These are phyloP conservation scores for Penicillium malachiteum DNA, from an alignment of 495 filamentous ascomycete genomes.

Conservation along the genomic window DNA sequence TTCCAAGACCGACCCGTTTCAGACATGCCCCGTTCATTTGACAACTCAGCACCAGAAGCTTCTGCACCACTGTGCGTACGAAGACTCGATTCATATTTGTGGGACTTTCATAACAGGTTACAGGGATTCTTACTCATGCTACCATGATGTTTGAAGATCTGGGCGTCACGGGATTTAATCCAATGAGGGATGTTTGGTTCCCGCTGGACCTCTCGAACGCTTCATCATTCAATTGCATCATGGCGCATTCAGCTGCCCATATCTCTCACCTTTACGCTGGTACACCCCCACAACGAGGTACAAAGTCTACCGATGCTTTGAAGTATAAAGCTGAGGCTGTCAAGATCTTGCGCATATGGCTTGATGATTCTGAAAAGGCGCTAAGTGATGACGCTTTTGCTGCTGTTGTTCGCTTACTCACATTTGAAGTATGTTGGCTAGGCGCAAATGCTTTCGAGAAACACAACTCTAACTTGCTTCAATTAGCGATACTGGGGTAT, in stretches of 20 bases:
- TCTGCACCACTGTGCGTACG: slow-evolving; percentile 25
- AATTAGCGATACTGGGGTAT: slow-evolving; percentile 31
- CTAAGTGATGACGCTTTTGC: slow-evolving; percentile 29
- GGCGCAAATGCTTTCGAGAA: not conserved
- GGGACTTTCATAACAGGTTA: not conserved
- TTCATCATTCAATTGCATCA: slow-evolving; percentile 30
- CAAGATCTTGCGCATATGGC: slow-evolving; percentile 21
- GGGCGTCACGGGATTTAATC: slow-evolving; percentile 24
- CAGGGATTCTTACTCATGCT: slow-evolving; percentile 30
- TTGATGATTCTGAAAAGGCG: slow-evolving; percentile 22
- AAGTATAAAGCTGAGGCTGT: slow-evolving; percentile 27
- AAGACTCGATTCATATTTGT: not conserved
- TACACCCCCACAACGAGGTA: slow-evolving; percentile 13
- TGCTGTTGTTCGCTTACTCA: slow-evolving; percentile 27
- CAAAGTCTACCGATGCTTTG: slow-evolving; percentile 20
- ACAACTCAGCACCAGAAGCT: slow-evolving; percentile 29
- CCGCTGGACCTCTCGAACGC: slow-evolving; percentile 31
- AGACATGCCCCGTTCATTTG: slow-evolving; percentile 28
- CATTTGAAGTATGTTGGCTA: slow-evolving; percentile 23
- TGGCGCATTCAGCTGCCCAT: slow-evolving; percentile 31
- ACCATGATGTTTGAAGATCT: slow-evolving; percentile 32
- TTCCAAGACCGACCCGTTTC: slow-evolving; percentile 26
- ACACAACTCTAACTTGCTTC: not conserved
- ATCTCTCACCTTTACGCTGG: slow-evolving; percentile 23
- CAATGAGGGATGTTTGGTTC: slow-evolving; percentile 35